Base-by-base conservation (phyloP, 371 early-diverging fungal species). In the Massospora cicadina region DNA sequence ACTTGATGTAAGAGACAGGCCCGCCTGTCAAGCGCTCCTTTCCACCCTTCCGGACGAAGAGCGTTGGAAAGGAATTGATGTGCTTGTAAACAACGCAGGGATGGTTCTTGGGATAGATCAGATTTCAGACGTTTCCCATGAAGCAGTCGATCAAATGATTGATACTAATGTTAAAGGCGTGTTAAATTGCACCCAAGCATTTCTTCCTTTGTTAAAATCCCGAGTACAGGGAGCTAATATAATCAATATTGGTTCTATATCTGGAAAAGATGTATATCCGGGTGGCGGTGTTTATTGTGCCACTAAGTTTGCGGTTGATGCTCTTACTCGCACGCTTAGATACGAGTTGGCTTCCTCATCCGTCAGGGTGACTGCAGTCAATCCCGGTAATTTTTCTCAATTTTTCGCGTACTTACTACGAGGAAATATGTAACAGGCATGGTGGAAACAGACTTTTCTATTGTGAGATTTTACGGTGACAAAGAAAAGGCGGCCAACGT, bases 361-460 rank as follows among this genome's bases (percentile, higher is more conserved):
- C 12, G 82, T 96, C 55, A 76, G 83, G 3, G 85, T 90, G 33
- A 82, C 82, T 25, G 79, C 79, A 65, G 84, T 89, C 29, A 77
- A 77, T 30, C 88, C 89, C 54, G 89, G 90, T 73, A 27, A 7
- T 54, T 54, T 53, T 24, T 24, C 29, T 54, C 17, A 13, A 54
- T 63, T 24, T n/a, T n/a, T n/a, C n/a, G n/a, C n/a, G 27, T 60
- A 17, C 27, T 33, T n/a, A 27, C 33, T 60, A n/a, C n/a, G n/a
- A n/a, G n/a, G n/a, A n/a, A 25, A 33, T 65, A 33, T 43, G 23
- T 66, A 61, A 13, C 55, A 71, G 81, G 83, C 0, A 70, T 88
- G 74, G 93, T 91, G 0, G 86, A 95, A 72, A 95, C 94, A 2
- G 93, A 95, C 70, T 95, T 94, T 78, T 89, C 90, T 1, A 75